A percentile compares a stretch with the other conserved stretches of the same genome.
phyloP scores from a whole-genome alignment of 2,329 filamentous ascomycete genomes.

The Aspergillus glaucus region DNA sequence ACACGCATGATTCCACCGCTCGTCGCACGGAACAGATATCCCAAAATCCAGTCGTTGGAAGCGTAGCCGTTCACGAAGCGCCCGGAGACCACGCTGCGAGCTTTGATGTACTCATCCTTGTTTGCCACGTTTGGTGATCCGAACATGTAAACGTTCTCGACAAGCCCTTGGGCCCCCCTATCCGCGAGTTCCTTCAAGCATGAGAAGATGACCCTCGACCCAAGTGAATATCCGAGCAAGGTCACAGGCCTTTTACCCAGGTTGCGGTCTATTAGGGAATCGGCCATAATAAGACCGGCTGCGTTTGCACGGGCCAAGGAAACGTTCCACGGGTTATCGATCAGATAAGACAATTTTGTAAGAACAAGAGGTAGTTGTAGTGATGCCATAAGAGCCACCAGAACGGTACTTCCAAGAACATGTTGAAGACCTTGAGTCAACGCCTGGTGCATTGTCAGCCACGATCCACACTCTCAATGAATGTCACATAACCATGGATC shows the following conservation, averaged over 20 bases:
- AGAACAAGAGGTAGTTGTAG: slow-evolving; percentile 86
- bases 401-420: slow-evolving; percentile 81
- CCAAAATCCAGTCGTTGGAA: slow-evolving; percentile 93
- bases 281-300: slow-evolving; percentile 85
- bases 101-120: slow-evolving; percentile 78
- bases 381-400: slow-evolving; percentile 85
- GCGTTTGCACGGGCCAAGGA: slow-evolving; percentile 84
- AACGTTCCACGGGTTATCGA: slow-evolving; percentile 98
- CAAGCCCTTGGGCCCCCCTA: slow-evolving; percentile 74
- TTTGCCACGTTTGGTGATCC: slow-evolving; percentile 88
- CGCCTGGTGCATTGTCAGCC: slow-evolving; percentile 53
- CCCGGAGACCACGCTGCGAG: slow-evolving; percentile 78
- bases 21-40: slow-evolving; percentile 90
- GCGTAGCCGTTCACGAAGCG: slow-evolving; percentile 93
- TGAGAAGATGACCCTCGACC: slow-evolving; percentile 85
- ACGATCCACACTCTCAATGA: background rate
- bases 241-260: slow-evolving; percentile 87
- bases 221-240: slow-evolving; percentile 88
- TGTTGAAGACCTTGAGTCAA: slow-evolving; percentile 95
- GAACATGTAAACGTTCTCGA: slow-evolving; percentile 95
- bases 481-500: slow-evolving; percentile 13
- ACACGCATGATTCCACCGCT: slow-evolving; percentile 85
- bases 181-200: slow-evolving; percentile 80
- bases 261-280: slow-evolving; percentile 87
- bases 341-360: slow-evolving; percentile 89